Evolutionary conservation across 179 eudicot species (phyloP), one percentile per base, ranked within the genome.

Genomic region (Gypsophila paniculata): DNA sequence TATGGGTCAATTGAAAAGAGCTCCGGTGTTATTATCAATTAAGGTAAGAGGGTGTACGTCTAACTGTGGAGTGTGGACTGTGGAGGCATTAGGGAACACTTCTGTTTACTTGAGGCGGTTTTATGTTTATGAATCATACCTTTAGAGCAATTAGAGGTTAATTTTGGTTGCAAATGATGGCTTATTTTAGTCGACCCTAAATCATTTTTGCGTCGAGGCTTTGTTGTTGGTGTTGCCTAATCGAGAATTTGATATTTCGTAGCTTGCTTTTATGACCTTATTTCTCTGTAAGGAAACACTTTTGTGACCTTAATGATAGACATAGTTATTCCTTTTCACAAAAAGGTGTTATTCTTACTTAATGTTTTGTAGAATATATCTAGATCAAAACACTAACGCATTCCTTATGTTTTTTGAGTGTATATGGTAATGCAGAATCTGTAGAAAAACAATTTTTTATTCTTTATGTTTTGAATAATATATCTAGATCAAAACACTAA

Each of bases 361-460:
- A n/a, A 11, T 62, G 23, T 62, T 62, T 9, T 6, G 46, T 15
- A 34, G 39, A 26, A 29, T 13, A 57, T 21, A 25, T 22, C 32
- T 8, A n/a, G 25, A 54, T 18, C 25, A 54, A 54, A 54, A 54
- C 6, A 21, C 65, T 85, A 75, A 86, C 84, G 73, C 86, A 84
- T 61, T 83, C 84, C 55, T 91, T 88, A 64, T 23, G 71, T 53
- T 64, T 23, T 36, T 19, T 65, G 70, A 63, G 8, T 38, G 22
- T 8, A 21, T 34, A 8, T 65, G 92, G 84, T 58, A 86, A 86
- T 84, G 89, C 89, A 36, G 91, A 88, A 49, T 86, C 86, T 49
- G 85, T 85, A 23, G 42, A 34, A n/a, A 6, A 22, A 57, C 22
- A 3, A 13, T 61, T 15, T 32, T 32, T 13, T 36, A 36, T n/a